Percentiles rank a stretch among this genome's conserved stretches.
Conservation (phyloP, 148 eudicot species). For the Spergularia bocconei region DNA sequence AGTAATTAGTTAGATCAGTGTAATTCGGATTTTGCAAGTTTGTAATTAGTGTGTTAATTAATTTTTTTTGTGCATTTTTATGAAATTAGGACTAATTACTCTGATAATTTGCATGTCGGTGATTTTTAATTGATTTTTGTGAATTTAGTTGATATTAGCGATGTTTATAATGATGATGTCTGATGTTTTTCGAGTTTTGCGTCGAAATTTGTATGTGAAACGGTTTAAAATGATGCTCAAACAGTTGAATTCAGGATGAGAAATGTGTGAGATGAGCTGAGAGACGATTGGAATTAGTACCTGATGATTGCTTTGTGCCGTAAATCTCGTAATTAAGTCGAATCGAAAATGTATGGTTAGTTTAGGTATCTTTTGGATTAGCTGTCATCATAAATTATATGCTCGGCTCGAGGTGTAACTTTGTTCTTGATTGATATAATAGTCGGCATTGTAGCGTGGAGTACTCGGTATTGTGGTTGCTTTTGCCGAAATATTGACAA, state of each 20-base stretch:
- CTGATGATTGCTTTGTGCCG: not conserved
- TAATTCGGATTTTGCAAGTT: too few relatives aligned
- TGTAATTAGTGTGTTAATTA: too few relatives aligned
- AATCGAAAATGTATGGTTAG: too few relatives aligned
- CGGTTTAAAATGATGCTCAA: not conserved
- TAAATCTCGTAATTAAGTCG: too few relatives aligned
- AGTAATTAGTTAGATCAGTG: not conserved
- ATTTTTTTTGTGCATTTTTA: too few relatives aligned
- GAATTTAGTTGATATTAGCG: not conserved
- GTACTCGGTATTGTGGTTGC: not conserved
- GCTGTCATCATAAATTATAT: too few relatives aligned
- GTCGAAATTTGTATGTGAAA: not conserved
- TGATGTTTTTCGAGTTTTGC: not conserved
- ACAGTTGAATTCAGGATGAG: not conserved
- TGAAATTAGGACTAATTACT: too few relatives aligned
- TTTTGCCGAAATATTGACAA: not conserved
- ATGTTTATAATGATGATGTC: not conserved
- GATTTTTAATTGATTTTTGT: not conserved
- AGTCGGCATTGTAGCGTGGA: not conserved
- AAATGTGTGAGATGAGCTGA: not conserved
- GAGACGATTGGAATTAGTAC: not conserved
- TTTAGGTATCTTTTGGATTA: too few relatives aligned
- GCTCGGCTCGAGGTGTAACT: too few relatives aligned
- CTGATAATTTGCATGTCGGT: not conserved
- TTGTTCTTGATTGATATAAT: not conserved